phyloP scores from a whole-genome alignment of 2,329 filamentous ascomycete species.

The Paecilomyces fulvus region DNA sequence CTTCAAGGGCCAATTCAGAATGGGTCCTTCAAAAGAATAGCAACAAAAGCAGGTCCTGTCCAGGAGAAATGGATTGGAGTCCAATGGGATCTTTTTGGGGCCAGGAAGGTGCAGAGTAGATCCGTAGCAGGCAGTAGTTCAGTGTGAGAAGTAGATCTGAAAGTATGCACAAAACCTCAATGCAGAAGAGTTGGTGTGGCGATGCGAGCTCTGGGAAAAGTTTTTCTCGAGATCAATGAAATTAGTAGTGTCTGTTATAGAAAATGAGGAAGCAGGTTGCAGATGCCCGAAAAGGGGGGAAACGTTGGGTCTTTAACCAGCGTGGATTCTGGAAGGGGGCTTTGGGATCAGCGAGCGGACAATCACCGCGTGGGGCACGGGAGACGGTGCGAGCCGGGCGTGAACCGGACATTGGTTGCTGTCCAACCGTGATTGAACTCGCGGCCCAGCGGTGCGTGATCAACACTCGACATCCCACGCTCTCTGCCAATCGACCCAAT shows the following conservation, averaged over 20 bases:
- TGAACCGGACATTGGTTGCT: background rate
- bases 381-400: background rate
- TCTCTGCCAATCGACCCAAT: constrained; percentile 3
- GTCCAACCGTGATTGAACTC: background rate
- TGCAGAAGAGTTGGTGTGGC: background rate
- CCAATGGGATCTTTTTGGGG: constrained; percentile 3
- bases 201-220: background rate
- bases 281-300: constrained; percentile 2
- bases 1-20: constrained; percentile 3
- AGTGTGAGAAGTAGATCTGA: background rate
- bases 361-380: constrained; percentile 2
- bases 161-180: background rate
- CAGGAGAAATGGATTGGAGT: constrained; percentile 7
- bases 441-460: constrained; percentile 1
- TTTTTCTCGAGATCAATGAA: background rate
- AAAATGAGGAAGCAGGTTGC: constrained; percentile 3
- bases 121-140: constrained; percentile 1
- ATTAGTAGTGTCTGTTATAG: background rate
- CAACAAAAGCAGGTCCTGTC: constrained; percentile 17
- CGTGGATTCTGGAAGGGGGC: background rate
- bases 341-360: background rate
- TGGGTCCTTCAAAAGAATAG: constrained; percentile 12
- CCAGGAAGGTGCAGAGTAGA: constrained; percentile 1
- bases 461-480: background rate
- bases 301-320: constrained; percentile 8